Base-by-base conservation (phyloP, 2,329 filamentous ascomycete species). In the Keithomyces neogunnii region DNA sequence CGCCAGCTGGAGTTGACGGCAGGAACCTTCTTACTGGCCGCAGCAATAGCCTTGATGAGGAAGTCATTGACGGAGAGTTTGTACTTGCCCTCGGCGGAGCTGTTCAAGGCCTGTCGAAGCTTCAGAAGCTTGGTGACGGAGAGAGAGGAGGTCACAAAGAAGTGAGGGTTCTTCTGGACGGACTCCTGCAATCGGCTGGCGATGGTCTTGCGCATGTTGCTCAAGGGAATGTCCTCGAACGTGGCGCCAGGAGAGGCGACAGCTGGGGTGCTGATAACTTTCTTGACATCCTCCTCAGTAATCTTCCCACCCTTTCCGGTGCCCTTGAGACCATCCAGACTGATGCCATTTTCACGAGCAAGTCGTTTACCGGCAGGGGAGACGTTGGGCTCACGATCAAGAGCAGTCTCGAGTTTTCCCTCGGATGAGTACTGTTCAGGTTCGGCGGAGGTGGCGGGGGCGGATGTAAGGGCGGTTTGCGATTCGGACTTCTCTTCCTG, bases 41-140 rank as follows among this genome's bases (percentile, higher is more conserved):
- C 77, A 53, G 83, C 88, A 53, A 92, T 88, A 61, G 92, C 93
- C 82, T 99, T 99, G 81, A 99, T 89, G 57, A 99, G 80, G 81
- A 99, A 96, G 74, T 99, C 93, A 74, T 99, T 99, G 74, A 99
- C 89, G n/a, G 91, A 96, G 53, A 99, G 88, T 83, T 96, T 99
- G 83, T 96, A 99, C 73, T 90, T 85, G 74, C 92, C 93, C 56
- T 96, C 86, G 46, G 89, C 78, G 10, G 88, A 85, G 66, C 84
- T 82, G 76, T 99, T 99, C 60, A 99, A 83, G 53, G 92, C 90
- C 73, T 89, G 82, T 65, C 93, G 90, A 62, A 99, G 90, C 80
- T 96, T 97, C 65, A 96, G 77, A 47, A 99, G 88, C 82, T 97
- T 97, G 71, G 78, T 81, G 58, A 99, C 93, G 53, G 92, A 97